phyloP scores from a whole-genome alignment of 169 alveolate genomes.

The Cryptosporidium andersoni region DNA sequence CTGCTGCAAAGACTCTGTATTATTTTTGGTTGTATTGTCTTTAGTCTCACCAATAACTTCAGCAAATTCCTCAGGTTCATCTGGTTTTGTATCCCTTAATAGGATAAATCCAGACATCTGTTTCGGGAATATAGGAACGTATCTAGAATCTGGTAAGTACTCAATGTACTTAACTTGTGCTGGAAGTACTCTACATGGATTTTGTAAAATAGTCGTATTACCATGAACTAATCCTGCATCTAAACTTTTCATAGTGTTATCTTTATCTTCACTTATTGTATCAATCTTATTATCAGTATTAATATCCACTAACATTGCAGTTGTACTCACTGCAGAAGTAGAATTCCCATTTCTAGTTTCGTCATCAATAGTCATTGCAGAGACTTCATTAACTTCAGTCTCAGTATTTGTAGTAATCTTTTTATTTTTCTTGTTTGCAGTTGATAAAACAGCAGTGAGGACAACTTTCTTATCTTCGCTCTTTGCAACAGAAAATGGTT shows the following conservation, averaged over 20 bases:
- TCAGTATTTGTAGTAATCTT: conserved; percentile 76
- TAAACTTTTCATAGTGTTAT: conserved; percentile 71
- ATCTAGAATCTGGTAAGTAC: conserved; percentile 82
- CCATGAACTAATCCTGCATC: conserved; percentile 27
- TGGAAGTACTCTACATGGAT: conserved; percentile 92
- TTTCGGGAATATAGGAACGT: conserved; percentile 85
- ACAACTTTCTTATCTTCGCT: conserved; percentile 82
- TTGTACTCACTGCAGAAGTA: conserved; percentile 82
- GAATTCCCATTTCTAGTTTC: conserved; percentile 53
- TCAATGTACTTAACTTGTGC: conserved; percentile 84
- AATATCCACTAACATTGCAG: conserved; percentile 73
- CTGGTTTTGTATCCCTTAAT: conserved; percentile 80
- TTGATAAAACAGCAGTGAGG: conserved; percentile 81
- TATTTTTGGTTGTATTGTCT: background rate
- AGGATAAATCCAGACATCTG: conserved; percentile 86
- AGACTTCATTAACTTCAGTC: conserved; percentile 73
- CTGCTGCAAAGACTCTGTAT: background rate
- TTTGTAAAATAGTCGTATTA: conserved; percentile 74
- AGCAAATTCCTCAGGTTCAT: conserved; percentile 70
- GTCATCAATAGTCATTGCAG: too few species aligned
- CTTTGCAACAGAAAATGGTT: conserved; percentile 78
- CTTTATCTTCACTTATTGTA: conserved; percentile 71
- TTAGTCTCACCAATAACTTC: background rate
- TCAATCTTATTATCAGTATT: conserved; percentile 70
- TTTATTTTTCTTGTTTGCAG: conserved; percentile 63